phyloP scores from a whole-genome alignment of 2,329 filamentous ascomycete species.

The Beauveria bassiana region DNA sequence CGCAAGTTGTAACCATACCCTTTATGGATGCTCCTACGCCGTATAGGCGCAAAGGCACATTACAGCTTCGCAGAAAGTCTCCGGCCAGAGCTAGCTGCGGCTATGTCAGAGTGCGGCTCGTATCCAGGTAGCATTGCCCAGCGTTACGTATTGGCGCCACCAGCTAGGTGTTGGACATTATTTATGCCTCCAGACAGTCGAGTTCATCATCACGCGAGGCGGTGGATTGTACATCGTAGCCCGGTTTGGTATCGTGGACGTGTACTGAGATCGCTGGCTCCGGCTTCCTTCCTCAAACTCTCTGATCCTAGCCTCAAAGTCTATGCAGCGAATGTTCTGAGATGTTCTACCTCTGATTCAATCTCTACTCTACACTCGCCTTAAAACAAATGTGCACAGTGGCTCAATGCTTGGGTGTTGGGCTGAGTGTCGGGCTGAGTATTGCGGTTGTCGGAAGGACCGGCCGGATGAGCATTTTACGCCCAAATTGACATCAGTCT shows the following conservation, averaged over 20 bases:
- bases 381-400: background rate
- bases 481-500: background rate
- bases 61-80: background rate
- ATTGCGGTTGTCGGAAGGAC: background rate
- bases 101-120: background rate
- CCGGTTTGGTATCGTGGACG: background rate
- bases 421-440: background rate
- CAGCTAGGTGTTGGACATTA: background rate
- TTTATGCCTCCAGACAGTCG: background rate
- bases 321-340: background rate
- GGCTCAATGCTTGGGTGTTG: background rate
- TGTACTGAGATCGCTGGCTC: background rate
- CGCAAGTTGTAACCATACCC: background rate
- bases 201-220: background rate
- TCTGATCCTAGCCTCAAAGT: background rate
- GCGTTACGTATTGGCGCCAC: background rate
- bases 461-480: background rate
- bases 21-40: background rate
- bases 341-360: background rate
- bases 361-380: background rate
- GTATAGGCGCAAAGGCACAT: background rate
- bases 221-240: background rate
- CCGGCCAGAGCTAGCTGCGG: background rate
- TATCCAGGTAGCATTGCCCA: background rate
- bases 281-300: background rate